Evolutionary conservation across 2,329 filamentous ascomycete genomes (phyloP).

Genomic region (Seiridium unicorne): DNA sequence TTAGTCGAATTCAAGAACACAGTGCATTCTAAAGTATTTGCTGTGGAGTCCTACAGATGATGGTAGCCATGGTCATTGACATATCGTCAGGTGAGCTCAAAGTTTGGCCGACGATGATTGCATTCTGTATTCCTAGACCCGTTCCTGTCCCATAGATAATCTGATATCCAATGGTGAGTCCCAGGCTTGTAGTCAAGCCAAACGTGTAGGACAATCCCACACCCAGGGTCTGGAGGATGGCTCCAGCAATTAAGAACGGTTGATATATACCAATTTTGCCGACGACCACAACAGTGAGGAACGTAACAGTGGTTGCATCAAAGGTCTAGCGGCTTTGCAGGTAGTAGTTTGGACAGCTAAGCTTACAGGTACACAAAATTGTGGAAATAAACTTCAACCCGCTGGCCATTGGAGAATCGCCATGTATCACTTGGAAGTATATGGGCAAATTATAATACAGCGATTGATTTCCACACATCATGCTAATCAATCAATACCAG

Average conservation of each 20-base stretch:
- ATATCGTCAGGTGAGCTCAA: conserved; percentile 12
- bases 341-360: not conserved
- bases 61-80: conserved; percentile 4
- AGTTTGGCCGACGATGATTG: conserved; percentile 15
- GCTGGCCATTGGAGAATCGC: conserved; percentile 32
- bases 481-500: not conserved
- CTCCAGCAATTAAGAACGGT: conserved; percentile 36
- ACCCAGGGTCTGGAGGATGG: conserved; percentile 32
- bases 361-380: conserved; percentile 12
- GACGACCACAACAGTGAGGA: not conserved
- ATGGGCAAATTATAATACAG: conserved; percentile 42
- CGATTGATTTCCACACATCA: not conserved
- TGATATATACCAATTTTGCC: conserved; percentile 35
- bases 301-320: not conserved
- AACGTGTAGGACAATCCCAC: conserved; percentile 39
- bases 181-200: conserved; percentile 25
- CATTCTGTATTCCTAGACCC: conserved; percentile 36
- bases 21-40: not conserved
- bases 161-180: conserved; percentile 36
- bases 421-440: conserved; percentile 45
- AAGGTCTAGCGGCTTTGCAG: not conserved
- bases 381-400: conserved; percentile 38
- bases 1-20: conserved; percentile 2
- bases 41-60: not conserved
- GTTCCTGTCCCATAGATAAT: conserved; percentile 39